These are phyloP conservation scores for Colletotrichum tamarilloi DNA, from an alignment of 2,329 filamentous ascomycete species.

Conservation along the genomic window DNA sequence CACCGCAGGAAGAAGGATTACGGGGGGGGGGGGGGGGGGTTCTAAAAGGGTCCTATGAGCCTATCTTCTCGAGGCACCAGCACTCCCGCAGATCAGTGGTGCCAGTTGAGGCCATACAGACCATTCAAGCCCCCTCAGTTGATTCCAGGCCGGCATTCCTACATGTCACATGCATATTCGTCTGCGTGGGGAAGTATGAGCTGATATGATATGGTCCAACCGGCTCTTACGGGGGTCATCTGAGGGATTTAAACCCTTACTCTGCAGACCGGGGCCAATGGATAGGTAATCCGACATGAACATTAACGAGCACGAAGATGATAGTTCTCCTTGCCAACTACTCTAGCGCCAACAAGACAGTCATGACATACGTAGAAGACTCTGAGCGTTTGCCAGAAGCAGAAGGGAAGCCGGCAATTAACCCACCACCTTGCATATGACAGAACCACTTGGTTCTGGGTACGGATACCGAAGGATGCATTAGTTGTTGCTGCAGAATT, in stretches of 20 bases:
- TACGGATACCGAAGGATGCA: background rate
- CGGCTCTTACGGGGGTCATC: constrained; percentile 6
- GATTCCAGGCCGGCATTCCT: background rate
- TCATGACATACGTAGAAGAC: background rate
- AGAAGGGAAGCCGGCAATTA: constrained; percentile 1
- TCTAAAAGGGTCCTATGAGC: background rate
- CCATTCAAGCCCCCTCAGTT: background rate
- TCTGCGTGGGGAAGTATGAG: background rate
- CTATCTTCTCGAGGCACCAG: background rate
- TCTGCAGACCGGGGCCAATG: background rate
- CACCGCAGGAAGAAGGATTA: no score
- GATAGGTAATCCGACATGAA: background rate
- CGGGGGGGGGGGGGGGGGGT: background rate
- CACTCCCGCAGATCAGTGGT: background rate
- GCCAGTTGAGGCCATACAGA: background rate
- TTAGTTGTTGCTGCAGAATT: background rate
- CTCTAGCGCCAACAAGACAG: background rate
- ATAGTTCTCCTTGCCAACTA: background rate
- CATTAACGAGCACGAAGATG: background rate
- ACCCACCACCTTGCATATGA: background rate
- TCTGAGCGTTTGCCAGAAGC: background rate
- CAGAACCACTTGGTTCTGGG: constrained; percentile 3
- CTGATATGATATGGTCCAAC: background rate
- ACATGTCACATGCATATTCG: background rate
- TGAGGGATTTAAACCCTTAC: constrained; percentile 24